Evolutionary conservation across 2,329 filamentous ascomycete species (phyloP).

Genomic region (Clonostachys solani): DNA sequence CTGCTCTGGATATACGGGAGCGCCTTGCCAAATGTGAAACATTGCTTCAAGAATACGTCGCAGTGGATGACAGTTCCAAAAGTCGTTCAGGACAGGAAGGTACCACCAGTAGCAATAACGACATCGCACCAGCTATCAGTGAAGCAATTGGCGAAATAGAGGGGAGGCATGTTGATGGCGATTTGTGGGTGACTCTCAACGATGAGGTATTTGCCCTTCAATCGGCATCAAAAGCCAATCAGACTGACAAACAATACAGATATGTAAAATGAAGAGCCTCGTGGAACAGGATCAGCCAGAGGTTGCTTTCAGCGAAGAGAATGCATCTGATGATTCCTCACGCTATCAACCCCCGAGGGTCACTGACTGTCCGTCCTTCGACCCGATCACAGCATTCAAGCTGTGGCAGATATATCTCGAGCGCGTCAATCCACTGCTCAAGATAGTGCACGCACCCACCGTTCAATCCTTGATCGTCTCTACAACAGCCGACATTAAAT

Average conservation of each 20-base stretch:
- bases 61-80: background rate
- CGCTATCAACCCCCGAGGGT: background rate
- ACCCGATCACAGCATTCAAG: conserved; percentile 60
- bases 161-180: conserved; percentile 49
- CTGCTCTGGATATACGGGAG: conserved; percentile 15
- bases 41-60: conserved; percentile 9
- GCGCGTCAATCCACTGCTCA: conserved; percentile 70
- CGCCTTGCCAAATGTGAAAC: conserved; percentile 14
- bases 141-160: conserved; percentile 10
- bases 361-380: conserved; percentile 44
- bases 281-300: conserved; percentile 42
- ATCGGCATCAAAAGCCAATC: conserved; percentile 28
- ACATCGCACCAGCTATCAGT: conserved; percentile 32
- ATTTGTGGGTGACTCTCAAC: conserved; percentile 48
- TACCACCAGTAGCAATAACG: conserved; percentile 3
- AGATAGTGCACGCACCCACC: conserved; percentile 67
- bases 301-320: conserved; percentile 18
- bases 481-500: conserved; percentile 51
- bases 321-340: background rate
- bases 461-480: conserved; percentile 62
- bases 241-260: conserved; percentile 21
- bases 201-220: conserved; percentile 38
- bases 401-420: conserved; percentile 74
- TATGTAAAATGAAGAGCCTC: conserved; percentile 45
- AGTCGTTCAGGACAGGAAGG: background rate